Evolutionary conservation across 2,329 filamentous ascomycete genomes (phyloP).

Genomic region (Teratosphaeria pseudoeucalypti): DNA sequence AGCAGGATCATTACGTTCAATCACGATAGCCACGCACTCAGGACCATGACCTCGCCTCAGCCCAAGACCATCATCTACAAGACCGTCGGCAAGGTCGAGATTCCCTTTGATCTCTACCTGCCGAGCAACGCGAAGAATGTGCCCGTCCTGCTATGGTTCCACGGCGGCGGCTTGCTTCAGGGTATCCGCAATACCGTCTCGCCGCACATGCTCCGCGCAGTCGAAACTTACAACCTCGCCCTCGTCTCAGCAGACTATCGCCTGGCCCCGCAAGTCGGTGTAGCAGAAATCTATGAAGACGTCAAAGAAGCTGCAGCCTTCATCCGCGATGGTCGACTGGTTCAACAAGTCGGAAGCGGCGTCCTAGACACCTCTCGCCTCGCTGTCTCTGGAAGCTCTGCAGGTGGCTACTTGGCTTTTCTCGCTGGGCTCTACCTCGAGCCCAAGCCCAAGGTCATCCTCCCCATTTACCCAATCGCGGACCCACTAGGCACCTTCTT

Average conservation of each 20-base stretch:
- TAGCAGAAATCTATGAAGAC: conserved; percentile 22
- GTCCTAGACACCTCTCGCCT: conserved; percentile 13
- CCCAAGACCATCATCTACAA: conserved; percentile 11
- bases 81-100: conserved; percentile 7
- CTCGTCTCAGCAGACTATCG: conserved; percentile 24
- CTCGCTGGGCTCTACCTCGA: conserved; percentile 22
- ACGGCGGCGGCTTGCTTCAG: conserved; percentile 22
- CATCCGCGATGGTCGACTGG: conserved; percentile 13
- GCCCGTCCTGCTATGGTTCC: conserved; percentile 13
- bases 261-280: conserved; percentile 22
- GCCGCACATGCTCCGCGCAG: conserved; percentile 17
- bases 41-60: conserved; percentile 3
- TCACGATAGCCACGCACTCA: not conserved
- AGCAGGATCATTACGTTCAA: not conserved
- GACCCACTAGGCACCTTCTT: conserved; percentile 24
- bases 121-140: conserved; percentile 7
- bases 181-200: conserved; percentile 14
- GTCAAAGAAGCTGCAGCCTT: conserved; percentile 20
- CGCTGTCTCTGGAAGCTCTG: conserved; percentile 21
- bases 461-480: conserved; percentile 25
- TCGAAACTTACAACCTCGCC: conserved; percentile 15
- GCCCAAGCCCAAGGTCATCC: conserved; percentile 22
- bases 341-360: conserved; percentile 6
- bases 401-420: conserved; percentile 22
- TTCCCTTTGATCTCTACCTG: conserved; percentile 12